phyloP scores from a whole-genome alignment of 208 protist species.

The Trypanosoma vivax region DNA sequence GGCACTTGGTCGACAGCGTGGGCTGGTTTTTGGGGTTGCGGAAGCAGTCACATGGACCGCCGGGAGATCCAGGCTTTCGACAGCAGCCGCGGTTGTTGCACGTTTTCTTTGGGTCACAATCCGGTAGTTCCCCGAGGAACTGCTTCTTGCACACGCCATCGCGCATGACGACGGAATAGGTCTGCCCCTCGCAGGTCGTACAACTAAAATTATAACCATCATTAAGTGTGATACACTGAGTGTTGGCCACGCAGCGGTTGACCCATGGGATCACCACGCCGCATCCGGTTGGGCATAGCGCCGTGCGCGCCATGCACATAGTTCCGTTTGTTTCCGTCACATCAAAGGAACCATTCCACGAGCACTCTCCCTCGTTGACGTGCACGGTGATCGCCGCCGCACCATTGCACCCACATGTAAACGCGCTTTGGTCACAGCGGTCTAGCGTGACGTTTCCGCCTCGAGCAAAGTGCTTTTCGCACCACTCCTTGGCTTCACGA shows the following conservation, averaged over 20 bases:
- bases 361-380: slow-evolving; percentile 18
- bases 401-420: slow-evolving; percentile 45
- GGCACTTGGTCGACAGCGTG: slow-evolving; percentile 31
- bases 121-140: slow-evolving; percentile 9
- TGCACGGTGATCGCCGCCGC: slow-evolving; percentile 7
- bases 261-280: slow-evolving; percentile 11
- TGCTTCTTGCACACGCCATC: slow-evolving; percentile 8
- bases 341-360: slow-evolving; percentile 44
- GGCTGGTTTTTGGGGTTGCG: slow-evolving; percentile 28
- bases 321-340: slow-evolving; percentile 24
- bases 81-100: slow-evolving; percentile 69
- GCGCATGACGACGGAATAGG: slow-evolving; percentile 33
- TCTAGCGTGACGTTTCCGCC: slow-evolving; percentile 27
- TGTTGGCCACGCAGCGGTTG: slow-evolving; percentile 25
- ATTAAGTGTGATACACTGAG: not conserved
- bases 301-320: slow-evolving; percentile 47
- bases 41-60: slow-evolving; percentile 35
- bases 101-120: slow-evolving; percentile 20
- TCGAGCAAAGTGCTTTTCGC: slow-evolving; percentile 20
- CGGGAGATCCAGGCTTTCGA: not conserved
- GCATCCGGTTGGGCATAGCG: slow-evolving; percentile 38
- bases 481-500: slow-evolving; percentile 22
- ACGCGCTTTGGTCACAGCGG: slow-evolving; percentile 12
- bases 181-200: slow-evolving; percentile 44
- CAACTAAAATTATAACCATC: slow-evolving; percentile 30